Evolutionary conservation across 768 basidiomycete species (phyloP), one percentile per base, ranked within the genome.

Genomic region (Boletus subcaerulescens): DNA sequence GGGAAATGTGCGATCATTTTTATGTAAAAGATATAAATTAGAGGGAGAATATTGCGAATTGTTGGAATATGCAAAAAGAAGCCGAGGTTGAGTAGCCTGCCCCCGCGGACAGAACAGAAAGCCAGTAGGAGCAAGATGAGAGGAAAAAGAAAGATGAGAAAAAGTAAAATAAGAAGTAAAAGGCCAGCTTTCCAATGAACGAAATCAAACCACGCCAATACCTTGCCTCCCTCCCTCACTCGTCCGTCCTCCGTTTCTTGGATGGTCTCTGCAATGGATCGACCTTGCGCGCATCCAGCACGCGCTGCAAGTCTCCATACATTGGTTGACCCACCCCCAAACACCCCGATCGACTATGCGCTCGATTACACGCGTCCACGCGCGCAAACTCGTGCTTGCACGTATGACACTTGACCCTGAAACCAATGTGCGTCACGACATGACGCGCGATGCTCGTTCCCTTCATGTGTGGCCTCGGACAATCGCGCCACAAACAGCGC

Each of bases 351-450:
- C 69, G 66, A 50, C 61, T 65, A 29, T 70, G 69, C 13, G 70
- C 70, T 52, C 69, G 71, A 56, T 71, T 70, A 22, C 70, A 70
- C 18, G 69, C 69, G 42, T 70, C 70, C 58, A 64, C 68, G 29
- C 69, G 59, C 38, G 69, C 70, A 55, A 70, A 72, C 55, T 68
- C 68, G 54, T 61, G 65, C 57, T 60, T 64, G 60, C 69, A 70
- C 17, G 64, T 60, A 47, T 60, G 50, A 24, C 69, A 70, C 43
- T 68, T 68, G 35, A 71, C 62, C 26, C 70, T 50, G 18, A 61
- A 72, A 1, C 70, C 68, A 18, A 70, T 58, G 18, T 70, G 69
- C 40, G 69, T 70, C 49, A 70, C 64, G 50, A 70, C 68, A 33
- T 70, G 69, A 5, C 70, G 64, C 9, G 69, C 69, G 18, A 70